These are phyloP conservation scores for Debaryomyces hansenii DNA, from an alignment of 805 yeast genomes.

Conservation along the genomic window DNA sequence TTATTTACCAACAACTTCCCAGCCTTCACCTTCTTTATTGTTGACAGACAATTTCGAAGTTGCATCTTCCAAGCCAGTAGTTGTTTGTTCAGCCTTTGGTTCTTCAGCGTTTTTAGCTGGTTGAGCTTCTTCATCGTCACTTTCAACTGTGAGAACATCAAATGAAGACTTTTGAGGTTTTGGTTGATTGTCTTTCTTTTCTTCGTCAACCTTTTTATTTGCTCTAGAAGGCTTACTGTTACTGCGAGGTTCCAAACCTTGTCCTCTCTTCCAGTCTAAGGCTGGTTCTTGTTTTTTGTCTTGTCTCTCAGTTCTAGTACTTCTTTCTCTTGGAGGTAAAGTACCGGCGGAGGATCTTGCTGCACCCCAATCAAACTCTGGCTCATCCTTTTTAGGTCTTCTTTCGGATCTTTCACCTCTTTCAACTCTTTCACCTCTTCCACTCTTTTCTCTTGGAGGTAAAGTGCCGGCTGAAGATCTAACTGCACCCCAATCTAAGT, in stretches of 20 bases:
- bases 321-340: conserved; percentile 24
- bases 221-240: conserved; percentile 7
- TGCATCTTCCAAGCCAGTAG: conserved; percentile 21
- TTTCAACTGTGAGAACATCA: conserved; percentile 33
- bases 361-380: conserved; percentile 27
- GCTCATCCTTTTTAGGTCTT: conserved; percentile 19
- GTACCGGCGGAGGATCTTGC: conserved; percentile 29
- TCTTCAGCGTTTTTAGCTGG: conserved; percentile 15
- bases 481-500: conserved; percentile 60
- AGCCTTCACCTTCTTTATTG: conserved; percentile 29
- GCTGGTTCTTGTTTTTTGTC: conserved; percentile 25
- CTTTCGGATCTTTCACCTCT: conserved; percentile 18
- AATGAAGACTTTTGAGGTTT: conserved; percentile 36
- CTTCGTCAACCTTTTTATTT: conserved; percentile 13
- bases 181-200: conserved; percentile 18
- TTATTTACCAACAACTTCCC: conserved; percentile 40
- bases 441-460: conserved; percentile 25
- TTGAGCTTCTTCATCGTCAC: conserved; percentile 31
- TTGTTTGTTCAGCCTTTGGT: conserved; percentile 11
- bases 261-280: conserved; percentile 41
- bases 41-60: conserved; percentile 26
- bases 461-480: conserved; percentile 24
- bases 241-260: conserved; percentile 22
- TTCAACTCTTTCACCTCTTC: conserved; percentile 18
- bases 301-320: conserved; percentile 22